Evolutionary conservation across 2,329 filamentous ascomycete genomes (phyloP), one percentile per base, ranked within the genome.

Genomic region (Fusarium sp.): DNA sequence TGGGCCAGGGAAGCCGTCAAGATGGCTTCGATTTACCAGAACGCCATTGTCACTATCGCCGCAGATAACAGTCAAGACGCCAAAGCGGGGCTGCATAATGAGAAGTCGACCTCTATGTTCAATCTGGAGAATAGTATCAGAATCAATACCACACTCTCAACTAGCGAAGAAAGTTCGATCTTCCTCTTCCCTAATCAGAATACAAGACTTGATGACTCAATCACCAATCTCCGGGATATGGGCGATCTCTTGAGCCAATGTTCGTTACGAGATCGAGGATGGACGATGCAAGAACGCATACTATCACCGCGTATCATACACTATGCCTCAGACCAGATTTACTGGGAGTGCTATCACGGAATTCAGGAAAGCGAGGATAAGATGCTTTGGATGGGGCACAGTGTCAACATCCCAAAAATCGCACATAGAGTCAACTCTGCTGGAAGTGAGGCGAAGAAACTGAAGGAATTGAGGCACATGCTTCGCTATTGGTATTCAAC

Each of bases 1-100:
- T 62, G 58, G 58, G 39, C 39, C 0, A 39, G 14, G 15, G 58
- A 61, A 52, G 58, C 58, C 6, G 17, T 60, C 6, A 61, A 62
- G 10, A 60, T 62, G 55, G 45, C 39, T 9, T 5, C n/a, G 15
- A 40, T 62, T 5, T 62, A 62, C 20, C 58, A 62, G 2, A 60
- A 60, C 5, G 56, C 58, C 3, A n/a, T 62, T 2, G 7, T 61
- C 3, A 61, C 56, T 1, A 45, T 62, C 28, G 15, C 55, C 0
- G 58, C 55, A 5, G 58, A 40, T 33, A 53, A n/a, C 0, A 61
- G 58, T 2, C 14, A 36, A 13, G 33, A 61, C 4, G 45, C 58
- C 7, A 45, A 36, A 9, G 20, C 55, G 1, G 55, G 55, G 1
- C 7, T 62, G 5, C 20, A 62, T 2, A 62, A 46, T 2, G 13